phyloP scores from a whole-genome alignment of 805 yeast genomes.

The Groenewaldozyma salmanticensis region DNA sequence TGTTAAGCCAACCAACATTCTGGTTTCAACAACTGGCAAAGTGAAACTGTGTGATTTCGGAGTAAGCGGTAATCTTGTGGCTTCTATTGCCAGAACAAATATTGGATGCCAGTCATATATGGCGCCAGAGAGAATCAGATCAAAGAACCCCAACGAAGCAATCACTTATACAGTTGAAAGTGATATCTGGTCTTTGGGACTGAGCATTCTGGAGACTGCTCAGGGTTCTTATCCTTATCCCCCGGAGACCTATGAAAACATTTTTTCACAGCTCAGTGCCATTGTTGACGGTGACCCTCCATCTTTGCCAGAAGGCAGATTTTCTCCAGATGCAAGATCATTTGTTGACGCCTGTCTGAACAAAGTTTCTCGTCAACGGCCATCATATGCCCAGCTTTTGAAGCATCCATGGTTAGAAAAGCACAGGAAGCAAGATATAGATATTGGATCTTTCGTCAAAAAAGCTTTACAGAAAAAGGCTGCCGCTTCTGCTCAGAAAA shows the following conservation, averaged over 20 bases:
- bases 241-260: slow-evolving; percentile 81
- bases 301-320: slow-evolving; percentile 50
- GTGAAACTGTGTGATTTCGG: slow-evolving; percentile 94
- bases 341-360: slow-evolving; percentile 64
- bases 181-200: slow-evolving; percentile 92
- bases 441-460: slow-evolving; percentile 30
- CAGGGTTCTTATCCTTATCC: slow-evolving; percentile 94
- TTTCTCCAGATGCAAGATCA: slow-evolving; percentile 66
- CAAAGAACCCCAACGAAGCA: slow-evolving; percentile 26
- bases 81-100: slow-evolving; percentile 88
- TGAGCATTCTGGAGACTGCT: slow-evolving; percentile 84
- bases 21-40: slow-evolving; percentile 74
- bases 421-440: slow-evolving; percentile 35
- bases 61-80: slow-evolving; percentile 89
- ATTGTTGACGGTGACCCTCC: slow-evolving; percentile 96
- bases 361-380: slow-evolving; percentile 73
- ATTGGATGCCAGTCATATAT: slow-evolving; percentile 97
- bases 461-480: slow-evolving; percentile 7
- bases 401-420: slow-evolving; percentile 75
- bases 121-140: slow-evolving; percentile 95
- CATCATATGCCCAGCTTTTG: slow-evolving; percentile 65
- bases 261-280: slow-evolving; percentile 87
- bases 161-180: slow-evolving; percentile 73
- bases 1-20: slow-evolving; percentile 90
- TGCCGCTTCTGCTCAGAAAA: background rate